These are phyloP conservation scores for Fusarium sp. DNA, from an alignment of 2,329 filamentous ascomycete genomes.

Conservation along the genomic window DNA sequence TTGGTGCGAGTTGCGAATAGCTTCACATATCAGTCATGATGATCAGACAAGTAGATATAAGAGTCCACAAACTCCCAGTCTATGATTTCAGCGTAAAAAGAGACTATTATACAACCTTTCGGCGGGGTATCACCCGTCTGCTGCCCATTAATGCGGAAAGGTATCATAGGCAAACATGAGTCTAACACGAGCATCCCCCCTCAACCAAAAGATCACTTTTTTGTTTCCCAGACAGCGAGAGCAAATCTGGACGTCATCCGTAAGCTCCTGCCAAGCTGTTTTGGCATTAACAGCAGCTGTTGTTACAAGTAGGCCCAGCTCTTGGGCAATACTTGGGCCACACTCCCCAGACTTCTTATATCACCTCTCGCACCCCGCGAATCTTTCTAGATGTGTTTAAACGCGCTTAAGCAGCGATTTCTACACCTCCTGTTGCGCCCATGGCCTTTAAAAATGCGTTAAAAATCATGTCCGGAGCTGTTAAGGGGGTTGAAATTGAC, in stretches of 20 bases:
- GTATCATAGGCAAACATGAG: slow-evolving; percentile 39
- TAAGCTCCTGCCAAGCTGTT: slow-evolving; percentile 29
- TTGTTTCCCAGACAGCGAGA: slow-evolving; percentile 27
- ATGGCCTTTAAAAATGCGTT: slow-evolving; percentile 44
- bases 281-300: slow-evolving; percentile 15
- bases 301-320: slow-evolving; percentile 36
- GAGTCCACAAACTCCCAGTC: slow-evolving; percentile 35
- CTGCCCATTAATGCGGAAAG: slow-evolving; percentile 37
- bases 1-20: background rate
- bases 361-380: slow-evolving; percentile 8
- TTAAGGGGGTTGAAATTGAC: background rate
- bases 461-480: background rate
- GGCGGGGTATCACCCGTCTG: slow-evolving; percentile 37
- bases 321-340: slow-evolving; percentile 33
- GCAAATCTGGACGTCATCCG: slow-evolving; percentile 24
- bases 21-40: background rate
- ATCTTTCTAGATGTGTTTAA: background rate
- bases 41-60: slow-evolving; percentile 1
- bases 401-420: slow-evolving; percentile 58
- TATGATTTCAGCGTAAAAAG: slow-evolving; percentile 40
- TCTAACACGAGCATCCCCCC: slow-evolving; percentile 33
- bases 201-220: slow-evolving; percentile 36
- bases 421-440: slow-evolving; percentile 78
- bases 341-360: slow-evolving; percentile 19
- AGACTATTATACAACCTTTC: slow-evolving; percentile 42